These are phyloP conservation scores for Paralagenidium karlingii DNA, from an alignment of 352 stramenopile species.

Conservation along the genomic window DNA sequence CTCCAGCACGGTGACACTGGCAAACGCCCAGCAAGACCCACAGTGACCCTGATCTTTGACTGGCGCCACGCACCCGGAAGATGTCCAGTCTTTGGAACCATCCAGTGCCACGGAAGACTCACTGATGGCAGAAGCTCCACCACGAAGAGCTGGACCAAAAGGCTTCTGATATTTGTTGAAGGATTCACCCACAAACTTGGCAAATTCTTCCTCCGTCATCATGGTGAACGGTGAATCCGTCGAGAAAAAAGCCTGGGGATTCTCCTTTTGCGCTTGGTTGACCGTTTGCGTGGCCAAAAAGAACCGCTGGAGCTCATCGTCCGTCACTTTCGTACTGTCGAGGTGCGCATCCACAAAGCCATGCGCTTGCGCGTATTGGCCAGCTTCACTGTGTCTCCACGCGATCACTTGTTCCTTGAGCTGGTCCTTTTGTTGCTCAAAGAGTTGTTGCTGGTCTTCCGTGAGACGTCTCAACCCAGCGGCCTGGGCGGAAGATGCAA, in stretches of 20 bases:
- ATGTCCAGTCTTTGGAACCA: slow-evolving; percentile 2
- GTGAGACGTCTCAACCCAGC: too few species aligned
- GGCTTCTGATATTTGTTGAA: slow-evolving; percentile 6
- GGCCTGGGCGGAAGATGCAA: too few species aligned
- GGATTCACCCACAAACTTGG: slow-evolving; percentile 27
- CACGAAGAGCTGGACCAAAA: too few species aligned
- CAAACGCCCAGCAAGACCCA: slow-evolving; percentile 9
- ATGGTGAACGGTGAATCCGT: slow-evolving; percentile 56
- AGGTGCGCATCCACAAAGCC: background rate
- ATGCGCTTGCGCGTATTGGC: background rate
- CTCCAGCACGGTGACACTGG: slow-evolving; percentile 4
- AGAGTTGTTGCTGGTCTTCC: slow-evolving; percentile 1
- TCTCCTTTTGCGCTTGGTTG: slow-evolving; percentile 22
- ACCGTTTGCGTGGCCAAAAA: slow-evolving; percentile 52
- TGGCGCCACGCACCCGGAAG: slow-evolving; percentile 8
- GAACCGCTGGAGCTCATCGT: slow-evolving; percentile 30
- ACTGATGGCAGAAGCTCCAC: too few species aligned
- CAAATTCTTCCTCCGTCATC: slow-evolving; percentile 59
- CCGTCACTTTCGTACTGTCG: too few species aligned
- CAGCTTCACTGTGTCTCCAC: background rate
- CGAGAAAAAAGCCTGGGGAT: slow-evolving; percentile 52
- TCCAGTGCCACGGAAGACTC: too few species aligned
- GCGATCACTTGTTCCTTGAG: background rate
- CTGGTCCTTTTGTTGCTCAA: background rate
- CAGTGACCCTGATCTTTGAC: slow-evolving; percentile 13